A percentile compares a stretch with the other conserved stretches of the same genome.
phyloP scores from a whole-genome alignment of 1,284 basidiomycete genomes.

The Boletellus deceptivus region DNA sequence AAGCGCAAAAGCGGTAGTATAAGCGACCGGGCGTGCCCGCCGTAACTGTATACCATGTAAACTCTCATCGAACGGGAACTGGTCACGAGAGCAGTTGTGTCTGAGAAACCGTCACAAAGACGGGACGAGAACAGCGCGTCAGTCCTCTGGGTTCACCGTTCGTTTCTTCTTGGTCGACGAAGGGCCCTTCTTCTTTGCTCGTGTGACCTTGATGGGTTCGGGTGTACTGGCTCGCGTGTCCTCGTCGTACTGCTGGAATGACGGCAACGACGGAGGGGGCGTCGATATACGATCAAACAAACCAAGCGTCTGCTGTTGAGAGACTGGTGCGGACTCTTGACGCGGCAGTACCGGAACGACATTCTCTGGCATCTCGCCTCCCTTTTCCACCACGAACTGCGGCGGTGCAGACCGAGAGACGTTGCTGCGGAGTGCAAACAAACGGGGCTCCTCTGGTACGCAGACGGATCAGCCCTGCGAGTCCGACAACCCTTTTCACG shows the following conservation, averaged over 20 bases:
- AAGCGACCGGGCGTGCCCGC: constrained; percentile 14
- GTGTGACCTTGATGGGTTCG: constrained; percentile 71
- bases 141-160: constrained; percentile 33
- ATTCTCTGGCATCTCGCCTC: constrained; percentile 83
- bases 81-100: not conserved
- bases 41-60: constrained; percentile 24
- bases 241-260: constrained; percentile 63
- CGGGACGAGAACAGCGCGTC: constrained; percentile 1
- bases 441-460: constrained; percentile 31
- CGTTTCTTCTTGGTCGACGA: constrained; percentile 64
- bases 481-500: constrained; percentile 5
- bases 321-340: constrained; percentile 25
- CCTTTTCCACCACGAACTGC: constrained; percentile 66
- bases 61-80: constrained; percentile 6
- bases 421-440: constrained; percentile 41
- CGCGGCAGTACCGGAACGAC: constrained; percentile 31
- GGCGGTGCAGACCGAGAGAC: constrained; percentile 30
- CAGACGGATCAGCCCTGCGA: constrained; percentile 3
- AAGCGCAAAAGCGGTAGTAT: constrained; percentile 17
- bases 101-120: not conserved
- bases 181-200: constrained; percentile 66
- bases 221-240: constrained; percentile 56
- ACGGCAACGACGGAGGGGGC: constrained; percentile 39
- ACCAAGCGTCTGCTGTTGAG: constrained; percentile 19
- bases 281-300: constrained; percentile 38